Evolutionary conservation across 176 grass and related monocot genomes (phyloP).

Genomic region (Raddia distichophylla): DNA sequence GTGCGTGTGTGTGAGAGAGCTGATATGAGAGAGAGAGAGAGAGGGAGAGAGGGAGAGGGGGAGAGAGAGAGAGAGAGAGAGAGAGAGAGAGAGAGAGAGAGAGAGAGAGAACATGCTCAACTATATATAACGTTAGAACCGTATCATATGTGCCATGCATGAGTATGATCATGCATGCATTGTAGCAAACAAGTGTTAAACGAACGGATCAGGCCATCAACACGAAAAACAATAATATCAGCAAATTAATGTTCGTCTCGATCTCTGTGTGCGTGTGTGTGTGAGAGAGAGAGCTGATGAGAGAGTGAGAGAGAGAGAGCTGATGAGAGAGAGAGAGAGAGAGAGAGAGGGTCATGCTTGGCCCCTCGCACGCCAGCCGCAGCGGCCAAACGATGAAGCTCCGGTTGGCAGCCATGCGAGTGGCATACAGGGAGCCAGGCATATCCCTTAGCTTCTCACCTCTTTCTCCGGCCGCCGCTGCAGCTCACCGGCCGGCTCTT

Average conservation of each 20-base stretch:
- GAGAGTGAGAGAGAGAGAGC: background rate
- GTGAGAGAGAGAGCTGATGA: too few species aligned
- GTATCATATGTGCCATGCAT: too few species aligned
- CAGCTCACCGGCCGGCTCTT: too few species aligned
- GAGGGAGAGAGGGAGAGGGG: too few species aligned
- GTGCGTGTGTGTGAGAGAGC: too few species aligned
- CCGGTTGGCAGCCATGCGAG: conserved; percentile 42
- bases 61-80: too few species aligned
- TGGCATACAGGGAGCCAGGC: conserved; percentile 85
- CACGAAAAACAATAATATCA: background rate
- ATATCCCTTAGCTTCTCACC: conserved; percentile 50
- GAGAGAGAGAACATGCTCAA: too few species aligned
- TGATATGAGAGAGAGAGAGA: too few species aligned
- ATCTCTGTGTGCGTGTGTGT: too few species aligned
- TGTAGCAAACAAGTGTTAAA: background rate
- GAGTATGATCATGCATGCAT: too few species aligned
- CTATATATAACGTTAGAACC: too few species aligned
- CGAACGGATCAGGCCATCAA: background rate
- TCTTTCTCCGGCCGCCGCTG: background rate
- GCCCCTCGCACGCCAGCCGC: conserved; percentile 72
- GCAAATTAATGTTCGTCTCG: background rate
- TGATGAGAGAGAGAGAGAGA: conserved; percentile 31
- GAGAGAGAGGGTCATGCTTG: conserved; percentile 63
- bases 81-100: too few species aligned
- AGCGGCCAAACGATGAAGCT: conserved; percentile 45